Evolutionary conservation across 2,329 filamentous ascomycete genomes (phyloP).

Genomic region (Raffaelea arxii): DNA sequence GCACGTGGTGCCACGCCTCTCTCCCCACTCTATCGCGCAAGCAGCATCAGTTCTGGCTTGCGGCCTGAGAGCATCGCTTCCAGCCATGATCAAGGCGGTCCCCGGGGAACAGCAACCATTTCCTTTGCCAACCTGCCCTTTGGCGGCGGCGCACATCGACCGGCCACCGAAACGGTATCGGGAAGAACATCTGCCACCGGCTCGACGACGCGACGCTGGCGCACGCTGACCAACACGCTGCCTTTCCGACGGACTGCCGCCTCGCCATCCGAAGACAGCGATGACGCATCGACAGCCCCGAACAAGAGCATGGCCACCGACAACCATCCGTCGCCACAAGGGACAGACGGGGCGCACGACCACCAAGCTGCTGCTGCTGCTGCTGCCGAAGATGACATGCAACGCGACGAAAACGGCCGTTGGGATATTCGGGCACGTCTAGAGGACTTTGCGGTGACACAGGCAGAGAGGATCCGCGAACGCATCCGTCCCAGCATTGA

Average conservation of each 20-base stretch:
- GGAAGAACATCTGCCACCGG: slow-evolving; percentile 1
- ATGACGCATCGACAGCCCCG: neutral
- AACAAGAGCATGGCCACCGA: neutral
- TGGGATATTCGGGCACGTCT: slow-evolving; percentile 50
- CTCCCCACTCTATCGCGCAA: slow-evolving; percentile 8
- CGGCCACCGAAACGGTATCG: slow-evolving; percentile 4
- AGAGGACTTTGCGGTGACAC: slow-evolving; percentile 51
- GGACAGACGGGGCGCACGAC: too few relatives aligned
- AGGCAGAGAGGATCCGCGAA: slow-evolving; percentile 51
- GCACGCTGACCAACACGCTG: slow-evolving; percentile 20
- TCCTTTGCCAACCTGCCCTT: slow-evolving; percentile 8
- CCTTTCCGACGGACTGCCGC: slow-evolving; percentile 16
- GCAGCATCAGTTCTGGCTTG: slow-evolving; percentile 10
- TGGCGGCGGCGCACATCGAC: slow-evolving; percentile 7
- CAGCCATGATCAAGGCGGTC: slow-evolving; percentile 1
- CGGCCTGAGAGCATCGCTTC: too few relatives aligned
- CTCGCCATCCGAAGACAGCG: neutral
- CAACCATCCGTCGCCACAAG: too few relatives aligned
- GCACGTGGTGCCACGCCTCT: neutral
- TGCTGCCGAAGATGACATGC: slow-evolving; percentile 1
- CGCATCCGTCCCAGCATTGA: slow-evolving; percentile 43
- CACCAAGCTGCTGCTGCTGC: too few relatives aligned
- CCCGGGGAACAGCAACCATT: neutral
- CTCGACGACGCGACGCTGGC: slow-evolving; percentile 17
- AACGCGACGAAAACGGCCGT: slow-evolving; percentile 16